These are phyloP conservation scores for Gautieria morchelliformis DNA, from an alignment of 768 basidiomycete genomes.

Conservation along the genomic window DNA sequence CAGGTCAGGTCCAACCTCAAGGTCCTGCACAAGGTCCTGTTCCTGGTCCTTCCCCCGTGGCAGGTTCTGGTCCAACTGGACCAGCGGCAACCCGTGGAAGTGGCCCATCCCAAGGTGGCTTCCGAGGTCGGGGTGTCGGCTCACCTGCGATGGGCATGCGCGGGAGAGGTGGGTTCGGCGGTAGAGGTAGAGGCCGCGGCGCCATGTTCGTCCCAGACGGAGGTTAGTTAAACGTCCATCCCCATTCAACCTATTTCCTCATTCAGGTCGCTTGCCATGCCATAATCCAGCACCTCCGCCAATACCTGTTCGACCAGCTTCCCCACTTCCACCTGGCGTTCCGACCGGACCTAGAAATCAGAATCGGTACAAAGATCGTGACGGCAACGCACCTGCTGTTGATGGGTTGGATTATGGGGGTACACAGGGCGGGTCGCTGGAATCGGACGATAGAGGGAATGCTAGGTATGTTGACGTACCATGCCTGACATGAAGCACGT, in stretches of 20 bases:
- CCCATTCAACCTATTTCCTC: slow-evolving; percentile 18
- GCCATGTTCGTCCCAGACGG: slow-evolving; percentile 30
- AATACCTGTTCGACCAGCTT: slow-evolving; percentile 64
- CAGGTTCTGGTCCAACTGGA: slow-evolving; percentile 5
- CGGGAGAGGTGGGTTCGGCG: slow-evolving; percentile 33
- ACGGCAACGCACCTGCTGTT: slow-evolving; percentile 75
- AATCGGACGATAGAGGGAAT: slow-evolving; percentile 27
- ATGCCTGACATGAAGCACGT: slow-evolving; percentile 23
- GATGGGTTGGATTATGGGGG: slow-evolving; percentile 87
- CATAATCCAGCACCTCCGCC: slow-evolving; percentile 23
- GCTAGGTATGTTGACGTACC: slow-evolving; percentile 39
- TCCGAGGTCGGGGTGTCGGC: slow-evolving; percentile 5
- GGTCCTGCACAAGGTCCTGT: slow-evolving; percentile 16
- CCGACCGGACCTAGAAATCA: slow-evolving; percentile 84
- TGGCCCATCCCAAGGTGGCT: neutral
- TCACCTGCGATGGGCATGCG: slow-evolving; percentile 24
- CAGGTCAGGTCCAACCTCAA: slow-evolving; percentile 29
- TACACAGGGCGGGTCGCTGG: slow-evolving; percentile 16
- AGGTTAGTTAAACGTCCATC: slow-evolving; percentile 18
- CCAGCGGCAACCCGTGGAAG: slow-evolving; percentile 2
- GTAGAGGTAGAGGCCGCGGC: slow-evolving; percentile 28
- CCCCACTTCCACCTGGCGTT: slow-evolving; percentile 77
- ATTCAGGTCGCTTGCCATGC: slow-evolving; percentile 14
- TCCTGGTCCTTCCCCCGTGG: slow-evolving; percentile 19
- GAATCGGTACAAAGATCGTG: slow-evolving; percentile 85